Base-by-base conservation (phyloP, 1,139 yeast species). In the Kodamaea alishanica region DNA sequence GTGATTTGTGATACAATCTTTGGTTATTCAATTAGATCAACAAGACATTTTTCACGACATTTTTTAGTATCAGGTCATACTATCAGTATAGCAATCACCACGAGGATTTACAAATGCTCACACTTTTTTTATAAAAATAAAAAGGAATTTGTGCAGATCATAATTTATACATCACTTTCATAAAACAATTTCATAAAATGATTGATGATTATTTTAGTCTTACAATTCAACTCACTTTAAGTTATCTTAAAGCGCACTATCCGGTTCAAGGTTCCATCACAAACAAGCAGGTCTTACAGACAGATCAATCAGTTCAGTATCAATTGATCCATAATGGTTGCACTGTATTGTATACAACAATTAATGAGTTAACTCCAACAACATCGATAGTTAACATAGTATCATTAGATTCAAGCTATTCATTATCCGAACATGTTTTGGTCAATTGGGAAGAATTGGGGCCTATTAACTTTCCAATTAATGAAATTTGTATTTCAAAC, bases 391-490 rank as follows among this genome's bases (percentile, higher is more conserved):
- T 57, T 40, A 53, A 48, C 36, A 44, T 55, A 31, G 49, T 54
- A 6, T 40, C 49, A 10, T 38, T 41, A 7, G 47, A 47, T 27
- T 38, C 50, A 20, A 15, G 20, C 20, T 15, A 15, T 15, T 15
- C 20, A 4, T 46, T 49, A 25, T 55, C 53, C 20, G 56, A 52
- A 12, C 50, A 48, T 22, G 55, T 60, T n/a, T 43, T 57, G 25
- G 48, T 65, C 8, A 55, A 56, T 41, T 56, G 67, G 60, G 43
- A 33, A 9, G 41, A 42, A 24, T 37, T 31, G 32, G 38, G 45
- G 42, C 44, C 58, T 26, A 55, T 54, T 53, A 38, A 41, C 33
- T 61, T 65, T 42, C 69, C 69, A 1, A 41, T 63, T 26, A 54
- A 55, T 30, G 60, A 54, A 30, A 43, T 54, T 37, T 46, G 49